Percentiles rank a stretch among this genome's conserved stretches.
phyloP scores from a whole-genome alignment of 306 rosid genomes.

The Senna siamea region DNA sequence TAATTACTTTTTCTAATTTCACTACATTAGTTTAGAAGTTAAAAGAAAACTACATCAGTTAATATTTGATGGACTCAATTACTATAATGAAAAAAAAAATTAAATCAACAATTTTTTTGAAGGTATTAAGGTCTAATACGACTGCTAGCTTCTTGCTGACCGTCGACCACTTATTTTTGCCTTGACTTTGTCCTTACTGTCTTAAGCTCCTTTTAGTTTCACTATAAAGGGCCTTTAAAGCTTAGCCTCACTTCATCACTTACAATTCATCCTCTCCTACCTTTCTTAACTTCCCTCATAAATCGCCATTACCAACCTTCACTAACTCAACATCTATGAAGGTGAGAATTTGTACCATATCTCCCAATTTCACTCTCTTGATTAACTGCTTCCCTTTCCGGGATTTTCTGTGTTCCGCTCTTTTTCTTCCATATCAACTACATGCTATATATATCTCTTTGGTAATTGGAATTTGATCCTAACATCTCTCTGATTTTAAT shows the following conservation, averaged over 20 bases:
- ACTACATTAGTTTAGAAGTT: too few species aligned
- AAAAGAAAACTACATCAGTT: too few species aligned
- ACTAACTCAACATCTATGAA: constrained; percentile 37
- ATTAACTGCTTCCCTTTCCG: not conserved
- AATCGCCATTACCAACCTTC: not conserved
- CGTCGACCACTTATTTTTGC: too few species aligned
- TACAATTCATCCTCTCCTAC: not conserved
- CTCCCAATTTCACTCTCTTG: too few species aligned
- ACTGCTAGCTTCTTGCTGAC: too few species aligned
- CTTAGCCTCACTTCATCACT: not conserved
- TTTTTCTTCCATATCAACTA: constrained; percentile 16
- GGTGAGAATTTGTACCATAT: too few species aligned
- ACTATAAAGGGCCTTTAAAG: constrained; percentile 29
- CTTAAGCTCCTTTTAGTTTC: not conserved
- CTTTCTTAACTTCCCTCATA: not conserved
- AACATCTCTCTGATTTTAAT: not conserved
- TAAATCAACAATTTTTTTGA: constrained; percentile 12
- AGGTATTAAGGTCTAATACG: not conserved
- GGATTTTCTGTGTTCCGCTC: too few species aligned
- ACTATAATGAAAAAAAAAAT: too few species aligned
- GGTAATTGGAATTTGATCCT: not conserved
- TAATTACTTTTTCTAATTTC: too few species aligned
- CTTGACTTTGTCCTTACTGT: constrained; percentile 22
- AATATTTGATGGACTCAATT: too few species aligned
- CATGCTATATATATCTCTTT: not conserved